Percentiles rank a stretch among this genome's conserved stretches.
Conservation (phyloP, 345 rosid species). For the Rhodomyrtus tomentosa region DNA sequence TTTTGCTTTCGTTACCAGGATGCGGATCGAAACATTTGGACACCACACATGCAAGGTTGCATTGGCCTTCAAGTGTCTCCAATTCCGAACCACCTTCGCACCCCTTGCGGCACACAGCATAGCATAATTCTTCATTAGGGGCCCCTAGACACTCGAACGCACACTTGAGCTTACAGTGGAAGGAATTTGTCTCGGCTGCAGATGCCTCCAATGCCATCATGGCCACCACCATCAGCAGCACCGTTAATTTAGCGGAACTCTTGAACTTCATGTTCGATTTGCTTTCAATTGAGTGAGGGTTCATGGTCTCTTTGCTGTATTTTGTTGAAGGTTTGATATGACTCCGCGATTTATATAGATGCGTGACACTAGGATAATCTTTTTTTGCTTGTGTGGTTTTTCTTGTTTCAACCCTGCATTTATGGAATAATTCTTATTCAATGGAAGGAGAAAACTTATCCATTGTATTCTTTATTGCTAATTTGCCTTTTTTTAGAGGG, state of each 20-base stretch:
- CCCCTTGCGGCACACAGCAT: background rate
- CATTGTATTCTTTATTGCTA: too few relatives aligned
- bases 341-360: background rate
- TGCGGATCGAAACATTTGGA: background rate
- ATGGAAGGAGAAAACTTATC: background rate
- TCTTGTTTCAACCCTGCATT: too few relatives aligned
- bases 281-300: background rate
- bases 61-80: background rate
- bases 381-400: too few relatives aligned
- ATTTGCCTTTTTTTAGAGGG: background rate
- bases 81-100: background rate
- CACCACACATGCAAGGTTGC: background rate
- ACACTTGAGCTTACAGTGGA: background rate
- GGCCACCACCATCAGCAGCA: background rate
- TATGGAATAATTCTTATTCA: background rate
- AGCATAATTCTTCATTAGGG: background rate
- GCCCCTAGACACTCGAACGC: background rate
- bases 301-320: background rate
- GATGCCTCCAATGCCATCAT: background rate
- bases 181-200: background rate
- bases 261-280: background rate
- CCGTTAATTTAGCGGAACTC: background rate
- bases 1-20: background rate
- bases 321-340: background rate
- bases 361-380: background rate